Evolutionary conservation across 768 basidiomycete genomes (phyloP).

Genomic region (Boletus sensibilis): DNA sequence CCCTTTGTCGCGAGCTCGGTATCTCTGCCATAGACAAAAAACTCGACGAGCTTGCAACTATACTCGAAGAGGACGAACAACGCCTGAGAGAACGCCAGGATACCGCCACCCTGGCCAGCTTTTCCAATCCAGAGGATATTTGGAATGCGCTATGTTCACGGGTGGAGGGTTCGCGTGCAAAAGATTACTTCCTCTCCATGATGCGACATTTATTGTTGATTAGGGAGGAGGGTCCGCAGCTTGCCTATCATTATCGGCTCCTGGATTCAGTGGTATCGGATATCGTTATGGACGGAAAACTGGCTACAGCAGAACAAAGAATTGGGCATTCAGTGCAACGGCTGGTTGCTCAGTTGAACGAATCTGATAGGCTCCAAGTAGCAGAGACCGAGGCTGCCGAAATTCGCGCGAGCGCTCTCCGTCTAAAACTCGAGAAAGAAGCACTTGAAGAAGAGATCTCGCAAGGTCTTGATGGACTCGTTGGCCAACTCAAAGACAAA

Average conservation of each 20-base stretch:
- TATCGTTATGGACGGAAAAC: slow-evolving; percentile 89
- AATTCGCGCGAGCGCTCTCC: slow-evolving; percentile 60
- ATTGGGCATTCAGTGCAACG: slow-evolving; percentile 88
- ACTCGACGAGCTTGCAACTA: slow-evolving; percentile 55
- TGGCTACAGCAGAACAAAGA: slow-evolving; percentile 78
- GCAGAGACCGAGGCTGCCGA: slow-evolving; percentile 75
- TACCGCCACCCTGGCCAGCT: slow-evolving; percentile 69
- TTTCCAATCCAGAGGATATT: slow-evolving; percentile 82
- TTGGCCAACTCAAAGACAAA: slow-evolving; percentile 77
- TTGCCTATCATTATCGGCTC: slow-evolving; percentile 88
- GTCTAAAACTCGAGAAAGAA: slow-evolving; percentile 80
- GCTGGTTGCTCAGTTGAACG: slow-evolving; percentile 86
- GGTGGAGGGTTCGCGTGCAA: slow-evolving; percentile 75
- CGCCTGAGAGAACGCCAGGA: slow-evolving; percentile 73
- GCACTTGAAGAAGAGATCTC: slow-evolving; percentile 77
- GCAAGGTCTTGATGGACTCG: slow-evolving; percentile 77
- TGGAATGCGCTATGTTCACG: slow-evolving; percentile 78
- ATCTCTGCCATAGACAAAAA: slow-evolving; percentile 65
- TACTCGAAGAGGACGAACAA: slow-evolving; percentile 73
- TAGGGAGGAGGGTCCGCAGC: slow-evolving; percentile 78
- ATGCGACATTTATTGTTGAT: slow-evolving; percentile 93
- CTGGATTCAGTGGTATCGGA: slow-evolving; percentile 87
- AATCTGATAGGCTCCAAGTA: slow-evolving; percentile 78
- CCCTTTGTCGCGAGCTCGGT: slow-evolving; percentile 64
- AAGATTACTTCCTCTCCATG: slow-evolving; percentile 86